phyloP scores from a whole-genome alignment of 805 yeast species.

The Allodekkera sacchari region DNA sequence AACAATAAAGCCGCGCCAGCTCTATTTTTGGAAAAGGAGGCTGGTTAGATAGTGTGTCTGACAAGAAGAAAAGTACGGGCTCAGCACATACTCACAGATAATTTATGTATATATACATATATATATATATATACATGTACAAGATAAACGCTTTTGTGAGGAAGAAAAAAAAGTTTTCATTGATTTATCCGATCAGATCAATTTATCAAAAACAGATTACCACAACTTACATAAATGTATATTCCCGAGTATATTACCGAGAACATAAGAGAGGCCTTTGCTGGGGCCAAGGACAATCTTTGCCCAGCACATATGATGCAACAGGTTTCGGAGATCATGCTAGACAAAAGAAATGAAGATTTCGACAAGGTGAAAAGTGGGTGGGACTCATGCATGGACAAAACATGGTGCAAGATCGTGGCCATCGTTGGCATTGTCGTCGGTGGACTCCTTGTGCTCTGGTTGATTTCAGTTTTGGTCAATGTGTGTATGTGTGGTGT shows the following conservation, averaged over 20 bases:
- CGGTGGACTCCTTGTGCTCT: slow-evolving; percentile 43
- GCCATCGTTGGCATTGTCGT: slow-evolving; percentile 66
- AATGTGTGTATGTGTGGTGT: slow-evolving; percentile 55
- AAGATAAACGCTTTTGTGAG: no score
- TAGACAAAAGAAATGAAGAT: slow-evolving; percentile 10
- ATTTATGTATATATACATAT: no score
- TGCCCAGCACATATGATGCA: slow-evolving; percentile 16
- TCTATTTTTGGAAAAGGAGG: no score
- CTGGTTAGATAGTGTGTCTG: no score
- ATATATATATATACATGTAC: no score
- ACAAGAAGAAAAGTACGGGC: no score
- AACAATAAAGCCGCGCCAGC: no score
- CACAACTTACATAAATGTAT: no score
- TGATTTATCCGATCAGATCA: no score
- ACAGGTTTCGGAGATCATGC: slow-evolving; percentile 1
- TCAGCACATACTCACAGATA: no score
- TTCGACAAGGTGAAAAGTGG: slow-evolving; percentile 10
- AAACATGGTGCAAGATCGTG: slow-evolving; percentile 63
- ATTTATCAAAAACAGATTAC: no score
- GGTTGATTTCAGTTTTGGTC: slow-evolving; percentile 48
- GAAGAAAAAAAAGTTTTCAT: no score
- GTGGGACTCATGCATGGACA: slow-evolving; percentile 80
- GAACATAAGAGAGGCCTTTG: slow-evolving; percentile 10
- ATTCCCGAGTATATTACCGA: slow-evolving; percentile 15
- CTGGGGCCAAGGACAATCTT: slow-evolving; percentile 6